A percentile compares a stretch with the other conserved stretches of the same genome.
Conservation (phyloP, 1,139 yeast species). For the Suhomyces wounanorum region DNA sequence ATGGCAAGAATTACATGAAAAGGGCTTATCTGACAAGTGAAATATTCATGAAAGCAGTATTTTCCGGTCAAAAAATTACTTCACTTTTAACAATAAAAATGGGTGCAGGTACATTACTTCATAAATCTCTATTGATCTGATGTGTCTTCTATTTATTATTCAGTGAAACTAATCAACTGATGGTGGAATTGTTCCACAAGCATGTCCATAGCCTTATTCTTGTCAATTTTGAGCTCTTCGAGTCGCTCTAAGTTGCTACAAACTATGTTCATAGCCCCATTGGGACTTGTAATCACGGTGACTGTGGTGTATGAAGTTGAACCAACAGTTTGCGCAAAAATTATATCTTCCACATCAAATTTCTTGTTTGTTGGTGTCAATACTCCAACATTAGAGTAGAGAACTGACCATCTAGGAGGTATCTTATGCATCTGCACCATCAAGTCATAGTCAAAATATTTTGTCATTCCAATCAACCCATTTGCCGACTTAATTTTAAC, state of each 20-base stretch:
- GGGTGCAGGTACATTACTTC: too few species aligned
- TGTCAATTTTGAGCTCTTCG: conserved; percentile 3
- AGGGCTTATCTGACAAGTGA: background rate
- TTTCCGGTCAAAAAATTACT: background rate
- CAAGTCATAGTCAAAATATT: conserved; percentile 18
- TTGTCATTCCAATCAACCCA: conserved; percentile 9
- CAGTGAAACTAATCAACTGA: background rate
- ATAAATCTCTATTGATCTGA: background rate
- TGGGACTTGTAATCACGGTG: conserved; percentile 2
- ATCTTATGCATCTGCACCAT: conserved; percentile 14
- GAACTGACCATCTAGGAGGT: conserved; percentile 19
- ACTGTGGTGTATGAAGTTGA: background rate
- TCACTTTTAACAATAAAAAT: background rate
- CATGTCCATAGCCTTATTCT: conserved; percentile 8
- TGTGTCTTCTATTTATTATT: background rate
- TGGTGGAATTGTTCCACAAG: conserved; percentile 3
- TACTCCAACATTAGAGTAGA: conserved; percentile 26
- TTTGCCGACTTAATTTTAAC: background rate
- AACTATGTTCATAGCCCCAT: conserved; percentile 7
- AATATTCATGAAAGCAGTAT: background rate
- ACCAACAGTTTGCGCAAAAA: conserved; percentile 3
- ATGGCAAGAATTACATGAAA: too few species aligned
- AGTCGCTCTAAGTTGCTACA: background rate
- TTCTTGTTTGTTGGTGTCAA: conserved; percentile 7
- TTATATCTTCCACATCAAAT: conserved; percentile 4